Evolutionary conservation across 2,329 filamentous ascomycete genomes (phyloP).

Genomic region (Sporothrix variecibatus): DNA sequence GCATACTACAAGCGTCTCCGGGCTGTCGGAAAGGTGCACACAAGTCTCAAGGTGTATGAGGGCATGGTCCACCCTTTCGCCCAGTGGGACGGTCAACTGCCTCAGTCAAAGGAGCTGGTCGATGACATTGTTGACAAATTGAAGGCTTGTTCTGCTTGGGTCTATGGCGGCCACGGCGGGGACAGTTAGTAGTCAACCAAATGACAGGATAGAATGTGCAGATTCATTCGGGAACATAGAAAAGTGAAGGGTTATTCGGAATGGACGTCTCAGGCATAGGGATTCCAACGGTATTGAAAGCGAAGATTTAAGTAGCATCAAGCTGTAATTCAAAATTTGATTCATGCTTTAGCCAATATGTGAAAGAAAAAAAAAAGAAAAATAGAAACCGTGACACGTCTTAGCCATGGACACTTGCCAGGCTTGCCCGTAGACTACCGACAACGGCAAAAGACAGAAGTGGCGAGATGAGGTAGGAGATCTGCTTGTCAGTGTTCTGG

Average conservation of each 20-base stretch:
- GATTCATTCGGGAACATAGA: too few relatives aligned
- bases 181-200: neutral
- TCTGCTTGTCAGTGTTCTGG: constrained; percentile 30
- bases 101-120: constrained; percentile 9
- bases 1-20: constrained; percentile 23
- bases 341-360: too few relatives aligned
- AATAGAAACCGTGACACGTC: too few relatives aligned
- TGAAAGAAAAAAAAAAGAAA: neutral
- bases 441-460: constrained; percentile 43
- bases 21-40: neutral
- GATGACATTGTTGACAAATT: constrained; percentile 14
- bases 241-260: too few relatives aligned
- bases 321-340: too few relatives aligned
- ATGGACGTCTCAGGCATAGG: too few relatives aligned
- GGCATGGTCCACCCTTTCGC: constrained; percentile 27
- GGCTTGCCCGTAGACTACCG: constrained; percentile 39
- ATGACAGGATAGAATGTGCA: neutral
- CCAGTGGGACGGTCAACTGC: constrained; percentile 28
- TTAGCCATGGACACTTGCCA: constrained; percentile 32
- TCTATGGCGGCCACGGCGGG: too few relatives aligned
- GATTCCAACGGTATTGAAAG: too few relatives aligned
- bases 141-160: neutral
- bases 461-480: constrained; percentile 43
- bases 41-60: constrained; percentile 19
- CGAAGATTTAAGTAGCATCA: too few relatives aligned